A percentile compares a stretch with the other conserved stretches of the same genome.
phyloP scores from a whole-genome alignment of 345 rosid species.

The Geranium brycei region DNA sequence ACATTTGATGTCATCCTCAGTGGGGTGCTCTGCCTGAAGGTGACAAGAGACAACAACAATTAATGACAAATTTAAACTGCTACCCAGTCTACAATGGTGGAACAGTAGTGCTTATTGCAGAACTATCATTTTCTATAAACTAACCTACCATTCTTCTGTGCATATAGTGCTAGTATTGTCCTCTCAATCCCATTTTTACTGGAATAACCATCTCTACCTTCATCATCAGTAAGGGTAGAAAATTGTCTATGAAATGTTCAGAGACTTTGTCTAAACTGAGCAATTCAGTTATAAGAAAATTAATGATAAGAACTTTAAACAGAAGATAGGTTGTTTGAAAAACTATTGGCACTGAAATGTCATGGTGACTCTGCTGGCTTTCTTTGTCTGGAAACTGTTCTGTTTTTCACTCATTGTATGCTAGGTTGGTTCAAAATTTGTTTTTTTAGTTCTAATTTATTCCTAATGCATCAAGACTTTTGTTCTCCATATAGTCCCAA shows the following conservation, averaged over 20 bases:
- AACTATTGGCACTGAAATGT: background rate
- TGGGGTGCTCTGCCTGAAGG: slow-evolving; percentile 38
- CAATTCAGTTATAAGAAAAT: background rate
- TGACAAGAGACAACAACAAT: background rate
- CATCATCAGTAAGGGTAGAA: slow-evolving; percentile 78
- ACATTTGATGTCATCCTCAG: slow-evolving; percentile 27
- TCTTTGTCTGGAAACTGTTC: too few relatives aligned
- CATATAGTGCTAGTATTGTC: slow-evolving; percentile 57
- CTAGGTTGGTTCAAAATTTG: too few relatives aligned
- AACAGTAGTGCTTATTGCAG: background rate
- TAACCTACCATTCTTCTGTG: slow-evolving; percentile 54
- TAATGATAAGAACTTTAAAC: background rate
- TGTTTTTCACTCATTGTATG: too few relatives aligned
- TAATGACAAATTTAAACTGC: background rate
- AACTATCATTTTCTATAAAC: slow-evolving; percentile 5
- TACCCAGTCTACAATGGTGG: background rate
- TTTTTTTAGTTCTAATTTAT: too few relatives aligned
- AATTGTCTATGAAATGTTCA: slow-evolving; percentile 59
- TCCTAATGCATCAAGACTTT: too few relatives aligned
- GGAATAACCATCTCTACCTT: slow-evolving; percentile 38
- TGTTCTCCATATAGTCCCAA: too few relatives aligned
- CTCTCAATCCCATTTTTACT: slow-evolving; percentile 43
- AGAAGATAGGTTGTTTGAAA: background rate
- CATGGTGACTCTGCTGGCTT: background rate
- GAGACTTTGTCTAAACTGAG: background rate